phyloP scores from a whole-genome alignment of 768 basidiomycete genomes.

The Pholiota molesta region DNA sequence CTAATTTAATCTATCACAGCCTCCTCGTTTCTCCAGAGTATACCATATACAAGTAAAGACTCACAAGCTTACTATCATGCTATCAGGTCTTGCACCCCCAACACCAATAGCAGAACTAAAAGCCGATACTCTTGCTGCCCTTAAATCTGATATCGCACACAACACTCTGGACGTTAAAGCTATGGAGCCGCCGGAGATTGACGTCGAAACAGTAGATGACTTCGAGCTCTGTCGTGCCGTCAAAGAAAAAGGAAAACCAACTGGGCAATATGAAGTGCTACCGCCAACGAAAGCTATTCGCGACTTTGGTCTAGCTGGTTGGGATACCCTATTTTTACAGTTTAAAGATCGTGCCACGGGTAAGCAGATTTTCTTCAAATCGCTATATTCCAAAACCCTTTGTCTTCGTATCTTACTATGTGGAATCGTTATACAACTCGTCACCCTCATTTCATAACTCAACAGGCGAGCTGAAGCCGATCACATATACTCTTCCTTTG shows the following conservation, averaged over 20 bases:
- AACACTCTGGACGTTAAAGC: slow-evolving; percentile 29
- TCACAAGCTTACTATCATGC: slow-evolving; percentile 68
- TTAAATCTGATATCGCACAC: slow-evolving; percentile 50
- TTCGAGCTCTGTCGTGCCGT: slow-evolving; percentile 67
- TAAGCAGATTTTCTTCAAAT: slow-evolving; percentile 38
- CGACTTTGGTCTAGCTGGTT: slow-evolving; percentile 56
- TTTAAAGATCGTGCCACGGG: slow-evolving; percentile 62
- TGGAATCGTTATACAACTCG: background rate
- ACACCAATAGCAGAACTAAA: slow-evolving; percentile 63
- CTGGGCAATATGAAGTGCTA: slow-evolving; percentile 56
- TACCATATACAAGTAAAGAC: slow-evolving; percentile 75
- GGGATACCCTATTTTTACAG: slow-evolving; percentile 71
- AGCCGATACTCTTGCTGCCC: slow-evolving; percentile 61
- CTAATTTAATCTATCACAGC: slow-evolving; percentile 33
- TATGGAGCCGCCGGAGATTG: slow-evolving; percentile 27
- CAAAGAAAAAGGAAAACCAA: slow-evolving; percentile 55
- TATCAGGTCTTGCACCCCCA: slow-evolving; percentile 52
- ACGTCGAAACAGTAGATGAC: slow-evolving; percentile 36
- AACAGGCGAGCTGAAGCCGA: slow-evolving; percentile 57
- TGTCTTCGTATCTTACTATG: background rate
- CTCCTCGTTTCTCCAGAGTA: slow-evolving; percentile 56
- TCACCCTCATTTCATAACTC: slow-evolving; percentile 17
- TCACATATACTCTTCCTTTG: slow-evolving; percentile 59
- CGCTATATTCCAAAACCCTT: background rate
- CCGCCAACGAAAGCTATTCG: slow-evolving; percentile 44